Percentiles rank a stretch among this genome's conserved stretches.
Conservation (phyloP, 352 stramenopile genomes). For the Phytophthora macrochlamydospora region DNA sequence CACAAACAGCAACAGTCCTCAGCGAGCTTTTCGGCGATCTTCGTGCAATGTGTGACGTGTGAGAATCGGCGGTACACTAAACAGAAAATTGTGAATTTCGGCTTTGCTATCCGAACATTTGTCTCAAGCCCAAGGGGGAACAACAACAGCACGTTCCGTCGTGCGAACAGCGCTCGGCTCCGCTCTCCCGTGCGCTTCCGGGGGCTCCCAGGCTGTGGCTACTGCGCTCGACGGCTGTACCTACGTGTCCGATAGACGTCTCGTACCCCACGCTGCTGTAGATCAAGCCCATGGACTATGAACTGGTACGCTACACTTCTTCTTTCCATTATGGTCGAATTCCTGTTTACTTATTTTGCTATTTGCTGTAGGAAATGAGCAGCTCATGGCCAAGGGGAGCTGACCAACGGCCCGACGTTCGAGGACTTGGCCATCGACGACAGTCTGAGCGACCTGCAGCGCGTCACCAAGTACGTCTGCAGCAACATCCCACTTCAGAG, state of each 20-base stretch:
- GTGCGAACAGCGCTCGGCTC: not conserved
- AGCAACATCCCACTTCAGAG: slow-evolving; percentile 97
- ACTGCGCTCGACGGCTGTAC: not conserved
- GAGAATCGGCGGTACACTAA: too few species aligned
- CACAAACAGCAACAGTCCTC: too few species aligned
- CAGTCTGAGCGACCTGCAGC: slow-evolving; percentile 94
- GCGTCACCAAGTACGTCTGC: slow-evolving; percentile 95
- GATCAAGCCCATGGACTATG: slow-evolving; percentile 45
- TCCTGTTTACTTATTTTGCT: not conserved
- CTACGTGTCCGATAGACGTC: not conserved
- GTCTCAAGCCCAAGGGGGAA: not conserved
- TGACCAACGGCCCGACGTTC: slow-evolving; percentile 90
- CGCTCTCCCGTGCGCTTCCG: not conserved
- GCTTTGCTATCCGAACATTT: too few species aligned
- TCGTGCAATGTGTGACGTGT: too few species aligned
- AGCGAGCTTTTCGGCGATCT: too few species aligned
- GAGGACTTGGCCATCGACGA: slow-evolving; percentile 99
- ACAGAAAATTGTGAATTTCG: too few species aligned
- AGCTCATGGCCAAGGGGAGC: slow-evolving; percentile 32
- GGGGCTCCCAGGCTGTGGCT: not conserved
- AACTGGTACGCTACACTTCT: slow-evolving; percentile 45
- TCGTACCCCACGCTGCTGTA: not conserved
- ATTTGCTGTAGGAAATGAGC: slow-evolving; percentile 26
- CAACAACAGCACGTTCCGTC: slow-evolving; percentile 2
- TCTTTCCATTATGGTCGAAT: slow-evolving; percentile 4